Conservation (phyloP, 108 stramenopile genomes). For the Cyclotella atomus region DNA sequence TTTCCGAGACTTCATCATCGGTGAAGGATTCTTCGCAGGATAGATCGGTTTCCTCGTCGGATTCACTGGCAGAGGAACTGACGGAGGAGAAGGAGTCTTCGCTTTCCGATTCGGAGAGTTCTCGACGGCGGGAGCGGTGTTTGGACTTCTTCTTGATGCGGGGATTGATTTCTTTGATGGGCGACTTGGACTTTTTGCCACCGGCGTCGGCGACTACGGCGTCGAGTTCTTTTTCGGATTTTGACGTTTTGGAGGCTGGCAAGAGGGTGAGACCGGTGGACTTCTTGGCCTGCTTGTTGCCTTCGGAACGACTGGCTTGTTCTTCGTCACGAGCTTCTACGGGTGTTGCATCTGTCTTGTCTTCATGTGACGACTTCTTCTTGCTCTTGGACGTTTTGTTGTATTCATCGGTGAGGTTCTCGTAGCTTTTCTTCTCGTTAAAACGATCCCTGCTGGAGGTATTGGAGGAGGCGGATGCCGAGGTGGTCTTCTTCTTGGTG, state of each 20-base stretch:
- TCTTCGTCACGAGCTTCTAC: conserved; percentile 5
- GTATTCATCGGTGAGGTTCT: conserved; percentile 8
- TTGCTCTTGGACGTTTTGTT: conserved; percentile 4
- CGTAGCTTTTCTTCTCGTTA: conserved; percentile 5
- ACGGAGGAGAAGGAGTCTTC: conserved; percentile 9
- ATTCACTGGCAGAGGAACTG: conserved; percentile 2
- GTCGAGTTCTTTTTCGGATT: background rate
- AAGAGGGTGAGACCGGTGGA: background rate
- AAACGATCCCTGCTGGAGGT: background rate
- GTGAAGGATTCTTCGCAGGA: conserved; percentile 10
- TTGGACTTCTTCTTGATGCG: background rate
- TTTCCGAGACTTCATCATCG: conserved; percentile 4
- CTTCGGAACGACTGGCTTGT: background rate
- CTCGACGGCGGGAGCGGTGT: background rate
- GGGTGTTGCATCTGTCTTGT: background rate
- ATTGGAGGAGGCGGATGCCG: background rate
- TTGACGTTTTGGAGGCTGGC: background rate
- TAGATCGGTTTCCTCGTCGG: background rate
- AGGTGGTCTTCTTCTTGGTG: conserved; percentile 6
- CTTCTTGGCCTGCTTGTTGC: background rate
- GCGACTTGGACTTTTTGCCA: background rate
- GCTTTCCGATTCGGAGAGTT: background rate
- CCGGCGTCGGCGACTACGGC: background rate
- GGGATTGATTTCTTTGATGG: background rate
- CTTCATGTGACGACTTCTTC: background rate